Evolutionary conservation across 2,329 filamentous ascomycete genomes (phyloP).

Genomic region (Pestalotiopsis sp.): DNA sequence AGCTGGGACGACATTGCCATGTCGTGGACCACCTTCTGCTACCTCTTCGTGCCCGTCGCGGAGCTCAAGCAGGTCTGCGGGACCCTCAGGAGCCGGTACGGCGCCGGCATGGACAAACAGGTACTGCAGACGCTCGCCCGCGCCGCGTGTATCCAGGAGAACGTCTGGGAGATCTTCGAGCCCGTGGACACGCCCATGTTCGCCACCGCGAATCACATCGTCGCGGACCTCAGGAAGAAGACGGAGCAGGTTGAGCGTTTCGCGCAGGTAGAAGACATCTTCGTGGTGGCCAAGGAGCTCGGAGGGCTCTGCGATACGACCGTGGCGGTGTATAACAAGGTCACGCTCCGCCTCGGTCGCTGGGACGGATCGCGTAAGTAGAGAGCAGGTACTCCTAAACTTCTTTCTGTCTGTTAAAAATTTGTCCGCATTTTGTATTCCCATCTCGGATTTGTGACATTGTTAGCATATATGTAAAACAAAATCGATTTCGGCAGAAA

Average conservation of each 20-base stretch:
- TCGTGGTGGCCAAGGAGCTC: neutral
- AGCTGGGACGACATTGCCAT: neutral
- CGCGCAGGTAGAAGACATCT: conserved; percentile 1
- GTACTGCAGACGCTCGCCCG: neutral
- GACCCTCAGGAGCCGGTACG: neutral
- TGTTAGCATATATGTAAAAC: neutral
- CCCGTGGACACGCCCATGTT: neutral
- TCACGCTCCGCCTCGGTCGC: neutral
- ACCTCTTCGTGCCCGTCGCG: neutral
- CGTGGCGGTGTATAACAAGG: neutral
- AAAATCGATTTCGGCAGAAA: neutral
- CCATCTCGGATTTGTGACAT: neutral
- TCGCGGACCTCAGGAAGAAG: neutral
- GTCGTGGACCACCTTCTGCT: neutral
- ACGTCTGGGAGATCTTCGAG: conserved; percentile 1
- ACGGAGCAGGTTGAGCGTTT: neutral
- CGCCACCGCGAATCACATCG: neutral
- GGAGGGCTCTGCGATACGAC: neutral
- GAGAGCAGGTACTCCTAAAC: too few relatives aligned
- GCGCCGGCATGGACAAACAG: conserved; percentile 2
- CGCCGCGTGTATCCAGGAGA: neutral
- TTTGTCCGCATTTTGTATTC: neutral
- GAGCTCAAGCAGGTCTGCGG: conserved; percentile 1
- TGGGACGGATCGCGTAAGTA: neutral
- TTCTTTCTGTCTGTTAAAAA: neutral